Evolutionary conservation across 768 basidiomycete species (phyloP).

Genomic region (Rubroboletus pulcherrimus): DNA sequence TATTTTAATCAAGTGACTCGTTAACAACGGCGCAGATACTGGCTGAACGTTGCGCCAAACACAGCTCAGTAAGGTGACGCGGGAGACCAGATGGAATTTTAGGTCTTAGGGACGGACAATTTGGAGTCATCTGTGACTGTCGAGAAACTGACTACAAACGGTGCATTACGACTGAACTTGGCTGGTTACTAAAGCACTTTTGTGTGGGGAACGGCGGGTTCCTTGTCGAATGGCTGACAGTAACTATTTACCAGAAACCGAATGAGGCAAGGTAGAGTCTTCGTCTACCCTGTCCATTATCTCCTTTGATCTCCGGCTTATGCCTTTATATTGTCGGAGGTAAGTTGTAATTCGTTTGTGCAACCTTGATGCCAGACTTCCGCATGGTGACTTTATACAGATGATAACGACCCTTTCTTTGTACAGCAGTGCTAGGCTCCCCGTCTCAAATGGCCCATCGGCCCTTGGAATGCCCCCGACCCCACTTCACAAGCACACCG

Average conservation of each 20-base stretch:
- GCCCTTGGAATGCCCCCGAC: not conserved
- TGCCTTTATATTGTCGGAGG: not conserved
- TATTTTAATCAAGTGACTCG: not conserved
- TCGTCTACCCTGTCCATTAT: not conserved
- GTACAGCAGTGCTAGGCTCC: not conserved
- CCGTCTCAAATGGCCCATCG: not conserved
- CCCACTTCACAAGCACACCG: not conserved
- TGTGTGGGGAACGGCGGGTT: not conserved
- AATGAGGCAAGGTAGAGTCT: not conserved
- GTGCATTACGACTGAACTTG: not conserved
- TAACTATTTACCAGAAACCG: not conserved
- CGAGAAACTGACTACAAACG: not conserved
- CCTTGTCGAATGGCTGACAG: not conserved
- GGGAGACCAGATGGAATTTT: not conserved
- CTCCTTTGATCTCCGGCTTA: not conserved
- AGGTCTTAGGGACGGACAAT: not conserved
- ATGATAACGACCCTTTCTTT: not conserved
- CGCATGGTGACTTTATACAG: not conserved
- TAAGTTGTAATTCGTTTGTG: not conserved
- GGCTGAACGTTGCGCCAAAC: not conserved
- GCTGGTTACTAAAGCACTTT: not conserved
- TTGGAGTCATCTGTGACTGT: not conserved
- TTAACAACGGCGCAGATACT: not conserved
- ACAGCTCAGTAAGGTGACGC: not conserved
- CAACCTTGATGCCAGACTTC: not conserved